phyloP scores from a whole-genome alignment of 352 stramenopile species.

The Phytophthora uliginosa region DNA sequence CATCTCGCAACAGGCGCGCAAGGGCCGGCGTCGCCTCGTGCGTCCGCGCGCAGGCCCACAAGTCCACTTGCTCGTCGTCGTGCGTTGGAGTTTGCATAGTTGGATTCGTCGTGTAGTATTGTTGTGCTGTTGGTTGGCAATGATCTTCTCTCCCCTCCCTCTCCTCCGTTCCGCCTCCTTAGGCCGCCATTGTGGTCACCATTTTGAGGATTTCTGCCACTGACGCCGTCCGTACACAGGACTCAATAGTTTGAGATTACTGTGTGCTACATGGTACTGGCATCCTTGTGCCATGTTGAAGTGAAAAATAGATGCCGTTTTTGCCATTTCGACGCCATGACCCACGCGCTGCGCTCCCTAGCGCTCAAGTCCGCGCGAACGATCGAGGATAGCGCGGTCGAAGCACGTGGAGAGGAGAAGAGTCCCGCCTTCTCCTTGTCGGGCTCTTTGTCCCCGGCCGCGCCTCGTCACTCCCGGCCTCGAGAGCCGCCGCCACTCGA shows the following conservation, averaged over 20 bases:
- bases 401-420: not conserved
- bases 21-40: constrained; percentile 22
- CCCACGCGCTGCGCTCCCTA: constrained; percentile 5
- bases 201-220: constrained; percentile 27
- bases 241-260: constrained; percentile 12
- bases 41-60: constrained; percentile 36
- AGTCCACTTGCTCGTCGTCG: constrained; percentile 18
- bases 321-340: not conserved
- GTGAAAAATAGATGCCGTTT: constrained; percentile 8
- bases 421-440: not conserved
- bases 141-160: constrained; percentile 13
- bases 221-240: not conserved
- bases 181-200: constrained; percentile 26
- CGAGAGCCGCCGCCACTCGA: constrained; percentile 40
- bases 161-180: constrained; percentile 1
- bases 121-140: constrained; percentile 14
- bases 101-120: constrained; percentile 3
- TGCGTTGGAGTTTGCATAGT: constrained; percentile 20
- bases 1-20: constrained; percentile 34
- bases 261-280: not conserved
- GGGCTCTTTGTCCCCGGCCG: not conserved
- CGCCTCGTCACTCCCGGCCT: not conserved
- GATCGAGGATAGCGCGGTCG: not conserved
- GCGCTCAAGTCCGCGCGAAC: constrained; percentile 1
- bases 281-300: constrained; percentile 17